Evolutionary conservation across 169 alveolate species (phyloP), one percentile per base, ranked within the genome.

Genomic region (Neospora caninum): DNA sequence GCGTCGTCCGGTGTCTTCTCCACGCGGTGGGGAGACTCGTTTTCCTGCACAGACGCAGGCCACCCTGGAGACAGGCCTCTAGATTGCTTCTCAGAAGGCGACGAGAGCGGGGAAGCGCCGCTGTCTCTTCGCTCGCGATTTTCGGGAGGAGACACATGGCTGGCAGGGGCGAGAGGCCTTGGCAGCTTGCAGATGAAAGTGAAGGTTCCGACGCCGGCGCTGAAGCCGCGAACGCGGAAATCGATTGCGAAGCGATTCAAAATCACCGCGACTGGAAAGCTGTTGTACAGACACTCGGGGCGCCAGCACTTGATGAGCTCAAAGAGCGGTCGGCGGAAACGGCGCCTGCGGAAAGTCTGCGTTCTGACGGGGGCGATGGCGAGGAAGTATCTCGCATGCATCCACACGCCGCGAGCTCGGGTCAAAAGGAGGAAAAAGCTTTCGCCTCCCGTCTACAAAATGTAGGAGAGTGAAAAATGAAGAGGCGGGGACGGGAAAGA

Each of bases 241-340:
- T 97, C 98, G 34, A 97, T 97, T 58, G 97, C 98, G 4, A 97
- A 97, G 88, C 88, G 98, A 31, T 97, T 97, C 95, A 97, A 97
- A 88, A 91, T 97, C 69, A 97, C 98, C 18, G 97, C 97, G 39
- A 96, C 97, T 38, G 98, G 98, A 49, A 97, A 97, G 95, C 92
- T 96, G 31, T 96, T 97, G 95, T 95, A 97, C 95, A 96, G 96
- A 73, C 92, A 97, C 78, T 96, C 98, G 41, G 97, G 97, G 29
- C 49, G 95, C 80, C 97, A 94, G 94, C 98, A 97, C 91, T 78
- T 94, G 92, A 97, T 95, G 54, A n/a, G 94, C 42, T 80, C 84
- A 53, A 95, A 94, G 93, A 89, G 95, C 0, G 93, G 96, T 27
- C 78, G 95, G 64, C 87, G 93, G 87, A 95, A 54, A 42, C 83